phyloP scores from a whole-genome alignment of 345 rosid genomes.

The Corchorus olitorius region DNA sequence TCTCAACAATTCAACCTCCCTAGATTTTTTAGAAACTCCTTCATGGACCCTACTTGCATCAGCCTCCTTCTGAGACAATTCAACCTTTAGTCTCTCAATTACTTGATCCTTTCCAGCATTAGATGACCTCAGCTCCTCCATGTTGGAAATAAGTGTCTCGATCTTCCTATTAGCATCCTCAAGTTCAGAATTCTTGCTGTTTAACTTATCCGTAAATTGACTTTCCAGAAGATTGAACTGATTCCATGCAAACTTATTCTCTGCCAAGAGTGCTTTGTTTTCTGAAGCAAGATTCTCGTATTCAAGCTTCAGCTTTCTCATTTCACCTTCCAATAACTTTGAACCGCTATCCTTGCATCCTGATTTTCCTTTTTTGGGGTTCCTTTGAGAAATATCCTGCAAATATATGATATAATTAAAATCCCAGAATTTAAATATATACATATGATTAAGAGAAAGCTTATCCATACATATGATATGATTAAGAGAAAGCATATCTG shows the following conservation, averaged over 20 bases:
- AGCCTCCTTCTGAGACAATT: conserved; percentile 58
- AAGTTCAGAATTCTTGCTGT: conserved; percentile 57
- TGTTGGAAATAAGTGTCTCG: conserved; percentile 48
- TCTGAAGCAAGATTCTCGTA: conserved; percentile 59
- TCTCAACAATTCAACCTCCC: conserved; percentile 49
- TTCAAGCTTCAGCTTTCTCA: conserved; percentile 53
- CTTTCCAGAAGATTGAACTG: conserved; percentile 63
- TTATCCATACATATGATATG: too few relatives aligned
- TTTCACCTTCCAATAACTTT: conserved; percentile 41
- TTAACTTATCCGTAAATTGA: conserved; percentile 49
- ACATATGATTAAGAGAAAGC: neutral
- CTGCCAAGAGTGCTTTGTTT: conserved; percentile 50
- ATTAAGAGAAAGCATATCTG: neutral
- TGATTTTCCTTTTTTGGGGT: conserved; percentile 20
- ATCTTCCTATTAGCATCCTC: conserved; percentile 56
- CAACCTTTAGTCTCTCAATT: conserved; percentile 47
- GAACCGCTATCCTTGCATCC: conserved; percentile 16
- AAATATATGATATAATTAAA: conserved; percentile 15
- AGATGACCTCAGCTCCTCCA: conserved; percentile 62
- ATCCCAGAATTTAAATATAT: neutral
- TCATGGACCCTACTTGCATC: conserved; percentile 39
- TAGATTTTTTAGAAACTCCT: conserved; percentile 51
- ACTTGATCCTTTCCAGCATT: conserved; percentile 61
- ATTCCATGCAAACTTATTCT: conserved; percentile 75
- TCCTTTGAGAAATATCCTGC: conserved; percentile 29